phyloP scores from a whole-genome alignment of 192 early-diverging fungal species.

The Glomus cerebriforme region DNA sequence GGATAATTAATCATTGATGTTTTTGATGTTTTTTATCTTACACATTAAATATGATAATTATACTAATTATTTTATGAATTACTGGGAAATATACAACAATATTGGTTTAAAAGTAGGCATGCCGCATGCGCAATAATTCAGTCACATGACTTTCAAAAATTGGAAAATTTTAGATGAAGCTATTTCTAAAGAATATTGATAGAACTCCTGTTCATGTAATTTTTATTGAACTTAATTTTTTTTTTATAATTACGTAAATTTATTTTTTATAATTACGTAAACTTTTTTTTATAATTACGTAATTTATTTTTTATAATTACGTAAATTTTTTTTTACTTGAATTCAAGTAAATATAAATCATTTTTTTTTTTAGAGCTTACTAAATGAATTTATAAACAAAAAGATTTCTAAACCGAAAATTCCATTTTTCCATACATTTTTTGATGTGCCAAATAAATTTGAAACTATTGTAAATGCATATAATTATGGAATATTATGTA shows the following conservation, averaged over 20 bases:
- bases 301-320: constrained; percentile 32
- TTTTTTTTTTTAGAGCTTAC: too few species aligned
- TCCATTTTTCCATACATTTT: too few species aligned
- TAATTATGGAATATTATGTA: too few species aligned
- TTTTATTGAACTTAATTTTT: too few species aligned
- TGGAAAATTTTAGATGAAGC: constrained; percentile 48
- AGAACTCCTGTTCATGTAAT: constrained; percentile 43
- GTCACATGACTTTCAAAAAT: constrained; percentile 34
- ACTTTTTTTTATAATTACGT: not conserved
- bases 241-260: too few species aligned
- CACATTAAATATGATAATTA: too few species aligned
- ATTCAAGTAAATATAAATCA: constrained; percentile 25
- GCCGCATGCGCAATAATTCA: not conserved
- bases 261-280: too few species aligned
- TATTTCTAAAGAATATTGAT: constrained; percentile 45
- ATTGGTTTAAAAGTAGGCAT: constrained; percentile 2
- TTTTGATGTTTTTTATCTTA: too few species aligned
- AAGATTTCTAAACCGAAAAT: too few species aligned
- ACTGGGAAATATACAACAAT: not conserved
- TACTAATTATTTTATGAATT: not conserved
- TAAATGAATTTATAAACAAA: too few species aligned
- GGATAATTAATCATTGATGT: not conserved
- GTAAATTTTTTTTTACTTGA: constrained; percentile 40
- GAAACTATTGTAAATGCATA: too few species aligned
- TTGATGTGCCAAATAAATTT: too few species aligned